These are phyloP conservation scores for Xylariaceae sp. DNA, from an alignment of 2,329 filamentous ascomycete genomes.

Conservation along the genomic window DNA sequence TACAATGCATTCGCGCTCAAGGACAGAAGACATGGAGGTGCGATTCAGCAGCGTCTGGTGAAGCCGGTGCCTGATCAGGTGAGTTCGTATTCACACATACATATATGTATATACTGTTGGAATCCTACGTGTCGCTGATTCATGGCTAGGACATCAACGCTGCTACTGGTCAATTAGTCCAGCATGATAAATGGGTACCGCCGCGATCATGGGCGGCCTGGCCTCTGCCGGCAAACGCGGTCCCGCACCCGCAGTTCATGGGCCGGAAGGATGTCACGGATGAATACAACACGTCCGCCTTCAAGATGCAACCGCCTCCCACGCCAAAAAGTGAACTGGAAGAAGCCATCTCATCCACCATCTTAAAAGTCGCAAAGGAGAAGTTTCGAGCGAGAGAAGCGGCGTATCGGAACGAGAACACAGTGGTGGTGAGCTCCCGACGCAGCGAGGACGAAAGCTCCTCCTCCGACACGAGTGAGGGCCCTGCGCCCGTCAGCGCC, in stretches of 20 bases:
- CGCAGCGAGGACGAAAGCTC: constrained; percentile 16
- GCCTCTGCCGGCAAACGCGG: constrained; percentile 60
- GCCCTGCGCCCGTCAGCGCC: constrained; percentile 7
- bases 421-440: constrained; percentile 7
- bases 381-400: constrained; percentile 44
- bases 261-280: constrained; percentile 37
- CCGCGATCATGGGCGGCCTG: constrained; percentile 73
- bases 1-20: constrained; percentile 73
- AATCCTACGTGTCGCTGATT: not conserved
- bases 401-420: constrained; percentile 20
- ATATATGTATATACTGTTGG: constrained; percentile 7
- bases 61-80: constrained; percentile 30
- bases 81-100: constrained; percentile 17
- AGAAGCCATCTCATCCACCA: constrained; percentile 62
- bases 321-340: constrained; percentile 58
- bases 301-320: constrained; percentile 39
- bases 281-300: constrained; percentile 39
- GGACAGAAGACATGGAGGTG: constrained; percentile 31
- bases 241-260: constrained; percentile 54
- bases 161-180: constrained; percentile 25
- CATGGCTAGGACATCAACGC: constrained; percentile 26
- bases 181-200: constrained; percentile 41
- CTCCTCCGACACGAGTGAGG: constrained; percentile 14
- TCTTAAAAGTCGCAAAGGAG: constrained; percentile 63
- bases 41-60: constrained; percentile 2